These are phyloP conservation scores for Solanum chacoense DNA, from an alignment of 305 asterid species.

Conservation along the genomic window DNA sequence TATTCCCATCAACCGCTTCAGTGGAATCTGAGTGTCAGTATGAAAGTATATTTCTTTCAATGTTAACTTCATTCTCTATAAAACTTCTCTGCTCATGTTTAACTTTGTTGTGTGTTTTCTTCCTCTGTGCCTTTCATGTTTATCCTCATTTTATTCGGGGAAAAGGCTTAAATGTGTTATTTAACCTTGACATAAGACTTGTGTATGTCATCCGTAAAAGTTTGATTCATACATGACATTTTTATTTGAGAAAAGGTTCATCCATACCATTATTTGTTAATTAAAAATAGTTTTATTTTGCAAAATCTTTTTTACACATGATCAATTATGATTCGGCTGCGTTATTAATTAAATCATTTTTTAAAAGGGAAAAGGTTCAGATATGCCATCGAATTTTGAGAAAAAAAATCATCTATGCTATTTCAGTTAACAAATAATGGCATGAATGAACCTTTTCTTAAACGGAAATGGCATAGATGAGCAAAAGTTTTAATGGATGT, in stretches of 20 bases:
- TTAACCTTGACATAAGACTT: neutral
- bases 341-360: no score
- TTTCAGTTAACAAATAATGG: neutral
- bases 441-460: neutral
- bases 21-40: neutral
- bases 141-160: neutral
- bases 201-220: neutral
- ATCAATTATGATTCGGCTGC: no score
- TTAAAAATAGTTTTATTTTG: no score
- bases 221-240: no score
- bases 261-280: no score
- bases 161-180: no score
- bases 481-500: rapidly evolving
- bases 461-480: no score
- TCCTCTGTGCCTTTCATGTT: neutral
- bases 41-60: neutral
- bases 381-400: no score
- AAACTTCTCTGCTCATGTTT: neutral
- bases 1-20: neutral
- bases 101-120: neutral
- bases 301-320: no score
- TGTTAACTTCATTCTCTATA: neutral
- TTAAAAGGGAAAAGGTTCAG: no score
- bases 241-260: no score
- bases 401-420: no score